A percentile compares a stretch with the other conserved stretches of the same genome.
phyloP scores from a whole-genome alignment of 23 red algal species.

The Gracilaria domingensis region DNA sequence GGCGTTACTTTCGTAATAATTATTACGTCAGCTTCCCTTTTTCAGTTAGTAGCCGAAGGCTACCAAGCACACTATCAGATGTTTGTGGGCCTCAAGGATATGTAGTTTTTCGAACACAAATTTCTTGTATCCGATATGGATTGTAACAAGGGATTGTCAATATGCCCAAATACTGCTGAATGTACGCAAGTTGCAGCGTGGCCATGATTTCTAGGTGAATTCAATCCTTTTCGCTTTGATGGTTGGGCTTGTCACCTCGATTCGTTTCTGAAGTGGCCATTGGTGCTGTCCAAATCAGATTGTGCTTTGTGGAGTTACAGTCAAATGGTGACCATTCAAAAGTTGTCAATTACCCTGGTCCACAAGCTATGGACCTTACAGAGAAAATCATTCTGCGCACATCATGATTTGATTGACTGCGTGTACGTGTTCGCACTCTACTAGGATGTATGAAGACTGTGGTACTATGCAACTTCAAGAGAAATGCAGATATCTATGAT shows the following conservation, averaged over 20 bases:
- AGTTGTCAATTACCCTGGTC: neutral
- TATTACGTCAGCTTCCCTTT: too few relatives aligned
- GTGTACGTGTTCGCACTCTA: too few relatives aligned
- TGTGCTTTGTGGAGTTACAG: too few relatives aligned
- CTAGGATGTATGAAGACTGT: too few relatives aligned
- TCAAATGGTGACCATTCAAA: conserved; percentile 27
- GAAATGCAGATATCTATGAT: too few relatives aligned
- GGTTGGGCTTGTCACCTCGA: conserved; percentile 8
- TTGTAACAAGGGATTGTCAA: neutral
- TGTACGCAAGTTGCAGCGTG: neutral
- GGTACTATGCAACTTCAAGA: too few relatives aligned
- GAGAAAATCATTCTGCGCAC: neutral
- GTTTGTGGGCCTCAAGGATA: neutral
- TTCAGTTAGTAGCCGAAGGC: neutral
- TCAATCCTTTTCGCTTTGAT: neutral
- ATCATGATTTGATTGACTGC: conserved; percentile 16
- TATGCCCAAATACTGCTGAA: neutral
- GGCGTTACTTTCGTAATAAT: too few relatives aligned
- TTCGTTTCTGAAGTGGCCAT: conserved; percentile 10
- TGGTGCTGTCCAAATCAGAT: conserved; percentile 19
- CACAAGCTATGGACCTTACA: neutral
- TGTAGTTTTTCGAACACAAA: conserved; percentile 19
- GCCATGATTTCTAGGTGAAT: conserved; percentile 9
- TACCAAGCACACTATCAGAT: neutral
- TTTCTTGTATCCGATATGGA: neutral